A percentile compares a stretch with the other conserved stretches of the same genome.
These are phyloP conservation scores for Myriosclerotinia curreyana DNA, from an alignment of 2,329 filamentous ascomycete genomes.

Conservation along the genomic window DNA sequence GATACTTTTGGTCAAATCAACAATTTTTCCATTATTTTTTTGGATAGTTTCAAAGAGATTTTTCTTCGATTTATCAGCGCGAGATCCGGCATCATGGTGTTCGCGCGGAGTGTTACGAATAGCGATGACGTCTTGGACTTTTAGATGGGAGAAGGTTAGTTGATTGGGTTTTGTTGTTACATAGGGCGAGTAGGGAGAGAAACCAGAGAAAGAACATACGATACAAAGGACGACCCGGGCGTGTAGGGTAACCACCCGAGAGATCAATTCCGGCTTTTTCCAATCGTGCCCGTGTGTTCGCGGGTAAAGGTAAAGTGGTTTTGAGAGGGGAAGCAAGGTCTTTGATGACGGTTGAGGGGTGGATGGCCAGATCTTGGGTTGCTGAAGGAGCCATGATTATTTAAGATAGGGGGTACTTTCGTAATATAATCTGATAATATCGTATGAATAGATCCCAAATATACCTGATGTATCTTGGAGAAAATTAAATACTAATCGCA, in stretches of 20 bases:
- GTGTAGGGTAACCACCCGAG: slow-evolving; percentile 68
- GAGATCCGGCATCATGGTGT: slow-evolving; percentile 58
- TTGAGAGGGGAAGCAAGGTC: slow-evolving; percentile 62
- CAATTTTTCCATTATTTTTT: slow-evolving; percentile 51
- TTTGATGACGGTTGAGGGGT: slow-evolving; percentile 51
- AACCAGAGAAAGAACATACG: slow-evolving; percentile 22
- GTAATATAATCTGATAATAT: neutral
- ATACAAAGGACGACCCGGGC: slow-evolving; percentile 63
- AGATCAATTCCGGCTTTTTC: slow-evolving; percentile 68
- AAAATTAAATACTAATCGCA: too few species aligned
- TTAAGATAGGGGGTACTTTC: neutral
- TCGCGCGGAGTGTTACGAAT: slow-evolving; percentile 57
- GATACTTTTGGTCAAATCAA: slow-evolving; percentile 45
- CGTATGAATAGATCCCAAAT: too few species aligned
- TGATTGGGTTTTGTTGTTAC: neutral
- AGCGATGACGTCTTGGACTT: slow-evolving; percentile 62
- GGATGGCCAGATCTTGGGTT: slow-evolving; percentile 50
- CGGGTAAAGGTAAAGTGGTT: slow-evolving; percentile 61
- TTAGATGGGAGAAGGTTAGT: neutral
- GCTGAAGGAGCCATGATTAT: slow-evolving; percentile 39
- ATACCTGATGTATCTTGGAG: neutral
- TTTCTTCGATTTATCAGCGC: slow-evolving; percentile 64
- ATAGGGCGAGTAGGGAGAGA: neutral
- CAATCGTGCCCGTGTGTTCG: slow-evolving; percentile 54
- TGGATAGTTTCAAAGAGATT: slow-evolving; percentile 55